Percentiles rank a stretch among this genome's conserved stretches.
Conservation (phyloP, 2,329 filamentous ascomycete species). For the Paraphoma sp. region DNA sequence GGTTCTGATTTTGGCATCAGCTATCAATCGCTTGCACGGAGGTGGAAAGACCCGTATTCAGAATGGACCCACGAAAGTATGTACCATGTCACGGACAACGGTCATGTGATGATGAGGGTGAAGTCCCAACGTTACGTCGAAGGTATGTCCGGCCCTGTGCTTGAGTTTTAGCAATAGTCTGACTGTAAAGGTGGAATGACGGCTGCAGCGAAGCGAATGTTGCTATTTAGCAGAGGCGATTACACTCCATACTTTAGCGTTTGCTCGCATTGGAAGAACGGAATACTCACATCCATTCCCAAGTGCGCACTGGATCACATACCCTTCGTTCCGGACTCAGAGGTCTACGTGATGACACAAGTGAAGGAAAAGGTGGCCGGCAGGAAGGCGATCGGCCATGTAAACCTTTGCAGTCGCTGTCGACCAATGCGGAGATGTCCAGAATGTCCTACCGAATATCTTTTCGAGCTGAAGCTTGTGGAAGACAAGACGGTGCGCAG, state of each 20-base stretch:
- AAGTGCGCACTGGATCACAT: slow-evolving; percentile 68
- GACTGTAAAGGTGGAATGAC: slow-evolving; percentile 52
- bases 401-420: slow-evolving; percentile 63
- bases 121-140: slow-evolving; percentile 60
- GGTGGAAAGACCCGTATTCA: slow-evolving; percentile 60
- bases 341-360: slow-evolving; percentile 53
- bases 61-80: slow-evolving; percentile 62
- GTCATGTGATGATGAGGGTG: slow-evolving; percentile 65
- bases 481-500: slow-evolving; percentile 56
- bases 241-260: slow-evolving; percentile 68
- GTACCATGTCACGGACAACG: slow-evolving; percentile 61
- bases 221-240: slow-evolving; percentile 66
- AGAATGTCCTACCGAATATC: slow-evolving; percentile 67
- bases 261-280: slow-evolving; percentile 68
- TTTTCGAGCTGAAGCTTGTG: slow-evolving; percentile 65
- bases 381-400: slow-evolving; percentile 50
- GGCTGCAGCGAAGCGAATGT: slow-evolving; percentile 58
- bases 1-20: slow-evolving; percentile 47
- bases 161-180: neutral
- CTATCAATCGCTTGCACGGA: slow-evolving; percentile 53
- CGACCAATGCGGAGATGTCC: slow-evolving; percentile 67
- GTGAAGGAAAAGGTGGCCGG: slow-evolving; percentile 27
- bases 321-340: slow-evolving; percentile 48
- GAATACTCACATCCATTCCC: slow-evolving; percentile 64
- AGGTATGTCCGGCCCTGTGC: neutral